Evolutionary conservation across 2,329 filamentous ascomycete species (phyloP).

Genomic region (Orbilia oligospora): DNA sequence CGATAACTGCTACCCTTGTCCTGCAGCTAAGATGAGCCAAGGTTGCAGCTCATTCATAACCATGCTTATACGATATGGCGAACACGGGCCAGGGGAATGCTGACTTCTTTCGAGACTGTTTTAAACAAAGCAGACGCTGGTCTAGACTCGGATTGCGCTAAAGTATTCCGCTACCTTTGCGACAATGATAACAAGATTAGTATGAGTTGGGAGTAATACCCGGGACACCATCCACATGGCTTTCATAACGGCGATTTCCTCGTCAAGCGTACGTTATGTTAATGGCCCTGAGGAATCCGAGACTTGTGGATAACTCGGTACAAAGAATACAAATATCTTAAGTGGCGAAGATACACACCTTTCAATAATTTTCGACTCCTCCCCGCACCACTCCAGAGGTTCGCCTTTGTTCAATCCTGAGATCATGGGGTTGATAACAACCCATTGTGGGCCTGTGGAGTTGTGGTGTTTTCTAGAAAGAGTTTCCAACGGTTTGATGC

Average conservation of each 20-base stretch:
- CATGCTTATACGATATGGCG: background rate
- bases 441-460: background rate
- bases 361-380: background rate
- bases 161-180: constrained; percentile 12
- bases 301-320: background rate
- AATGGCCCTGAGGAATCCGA: background rate
- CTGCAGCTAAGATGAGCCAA: constrained; percentile 16
- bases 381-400: background rate
- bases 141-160: background rate
- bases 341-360: background rate
- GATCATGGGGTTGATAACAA: background rate
- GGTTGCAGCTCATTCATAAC: constrained; percentile 42
- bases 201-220: background rate
- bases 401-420: background rate
- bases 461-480: background rate
- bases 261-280: background rate
- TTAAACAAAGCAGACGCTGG: constrained; percentile 27
- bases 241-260: background rate
- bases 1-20: constrained; percentile 33
- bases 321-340: constrained; percentile 10
- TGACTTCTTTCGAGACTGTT: background rate
- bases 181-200: background rate
- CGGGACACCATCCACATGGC: background rate
- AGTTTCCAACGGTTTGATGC: constrained; percentile 3
- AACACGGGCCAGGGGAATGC: background rate